These are phyloP conservation scores for Rhodotorula sp. DNA, from an alignment of 1,284 basidiomycete genomes.

Conservation along the genomic window DNA sequence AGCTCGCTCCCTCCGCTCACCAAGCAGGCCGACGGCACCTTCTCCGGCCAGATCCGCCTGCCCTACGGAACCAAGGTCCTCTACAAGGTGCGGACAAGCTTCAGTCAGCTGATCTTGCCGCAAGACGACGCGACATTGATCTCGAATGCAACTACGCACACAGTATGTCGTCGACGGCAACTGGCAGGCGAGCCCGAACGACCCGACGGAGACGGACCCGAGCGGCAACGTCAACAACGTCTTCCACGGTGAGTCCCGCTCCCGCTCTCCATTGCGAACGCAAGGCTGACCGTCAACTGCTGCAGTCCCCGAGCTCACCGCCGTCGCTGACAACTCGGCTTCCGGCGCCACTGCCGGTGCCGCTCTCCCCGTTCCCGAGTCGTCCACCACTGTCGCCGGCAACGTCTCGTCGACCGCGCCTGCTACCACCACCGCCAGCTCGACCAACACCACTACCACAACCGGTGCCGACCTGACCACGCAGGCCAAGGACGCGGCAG, in stretches of 20 bases:
- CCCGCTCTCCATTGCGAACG: neutral
- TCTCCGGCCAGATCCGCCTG: slow-evolving; percentile 34
- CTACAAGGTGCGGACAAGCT: slow-evolving; percentile 41
- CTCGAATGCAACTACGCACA: no score
- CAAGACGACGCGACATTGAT: no score
- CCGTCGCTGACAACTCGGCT: neutral
- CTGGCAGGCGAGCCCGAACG: slow-evolving; percentile 40
- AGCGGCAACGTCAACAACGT: slow-evolving; percentile 46
- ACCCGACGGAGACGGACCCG: slow-evolving; percentile 41
- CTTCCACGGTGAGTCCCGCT: slow-evolving; percentile 31
- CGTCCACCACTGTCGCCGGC: slow-evolving; percentile 19
- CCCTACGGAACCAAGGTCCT: slow-evolving; percentile 39
- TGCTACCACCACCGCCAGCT: slow-evolving; percentile 1
- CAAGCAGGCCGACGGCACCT: slow-evolving; percentile 39
- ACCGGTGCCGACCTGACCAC: neutral
- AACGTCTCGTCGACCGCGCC: slow-evolving; percentile 15
- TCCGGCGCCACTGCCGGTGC: slow-evolving; percentile 4
- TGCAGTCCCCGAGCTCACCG: slow-evolving; percentile 13
- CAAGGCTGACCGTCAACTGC: neutral
- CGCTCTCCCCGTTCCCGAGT: slow-evolving; percentile 27
- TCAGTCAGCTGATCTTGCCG: no score
- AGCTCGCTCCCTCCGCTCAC: slow-evolving; percentile 35
- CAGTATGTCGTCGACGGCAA: slow-evolving; percentile 45
- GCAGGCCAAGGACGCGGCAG: slow-evolving; percentile 2
- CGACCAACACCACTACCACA: neutral